phyloP scores from a whole-genome alignment of 176 grass and related monocot genomes.

The Aegilops longissima region DNA sequence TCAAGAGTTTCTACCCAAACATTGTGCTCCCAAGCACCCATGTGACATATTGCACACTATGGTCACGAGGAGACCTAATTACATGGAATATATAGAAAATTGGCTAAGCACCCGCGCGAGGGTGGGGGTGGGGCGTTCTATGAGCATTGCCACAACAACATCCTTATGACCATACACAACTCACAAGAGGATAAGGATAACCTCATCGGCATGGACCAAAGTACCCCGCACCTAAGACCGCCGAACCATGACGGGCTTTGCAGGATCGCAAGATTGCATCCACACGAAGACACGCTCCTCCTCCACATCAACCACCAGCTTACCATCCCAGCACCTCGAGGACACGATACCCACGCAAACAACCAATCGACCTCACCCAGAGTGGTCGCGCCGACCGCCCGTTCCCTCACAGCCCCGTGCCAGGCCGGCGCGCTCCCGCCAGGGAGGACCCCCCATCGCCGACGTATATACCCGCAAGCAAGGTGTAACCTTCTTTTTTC shows the following conservation, averaged over 20 bases:
- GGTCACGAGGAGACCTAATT: too few relatives aligned
- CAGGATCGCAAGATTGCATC: neutral
- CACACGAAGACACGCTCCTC: neutral
- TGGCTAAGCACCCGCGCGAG: too few relatives aligned
- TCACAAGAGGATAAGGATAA: neutral
- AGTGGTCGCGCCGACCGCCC: too few relatives aligned
- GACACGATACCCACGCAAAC: neutral
- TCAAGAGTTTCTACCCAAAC: too few relatives aligned
- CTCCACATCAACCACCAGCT: neutral
- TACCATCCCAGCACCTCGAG: neutral
- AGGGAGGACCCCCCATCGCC: neutral
- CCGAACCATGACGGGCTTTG: neutral
- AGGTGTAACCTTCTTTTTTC: too few relatives aligned
- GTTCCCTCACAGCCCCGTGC: neutral
- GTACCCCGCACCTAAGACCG: neutral
- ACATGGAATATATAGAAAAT: too few relatives aligned
- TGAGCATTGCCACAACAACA: too few relatives aligned
- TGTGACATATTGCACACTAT: too few relatives aligned
- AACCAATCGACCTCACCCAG: neutral
- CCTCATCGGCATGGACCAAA: neutral
- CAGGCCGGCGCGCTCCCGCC: neutral
- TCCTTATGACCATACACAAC: too few relatives aligned
- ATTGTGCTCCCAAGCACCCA: too few relatives aligned
- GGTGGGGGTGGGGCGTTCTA: too few relatives aligned
- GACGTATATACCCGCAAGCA: too few relatives aligned